These are phyloP conservation scores for Mortierella hygrophila DNA, from an alignment of 192 early-diverging fungal species.

Conservation along the genomic window DNA sequence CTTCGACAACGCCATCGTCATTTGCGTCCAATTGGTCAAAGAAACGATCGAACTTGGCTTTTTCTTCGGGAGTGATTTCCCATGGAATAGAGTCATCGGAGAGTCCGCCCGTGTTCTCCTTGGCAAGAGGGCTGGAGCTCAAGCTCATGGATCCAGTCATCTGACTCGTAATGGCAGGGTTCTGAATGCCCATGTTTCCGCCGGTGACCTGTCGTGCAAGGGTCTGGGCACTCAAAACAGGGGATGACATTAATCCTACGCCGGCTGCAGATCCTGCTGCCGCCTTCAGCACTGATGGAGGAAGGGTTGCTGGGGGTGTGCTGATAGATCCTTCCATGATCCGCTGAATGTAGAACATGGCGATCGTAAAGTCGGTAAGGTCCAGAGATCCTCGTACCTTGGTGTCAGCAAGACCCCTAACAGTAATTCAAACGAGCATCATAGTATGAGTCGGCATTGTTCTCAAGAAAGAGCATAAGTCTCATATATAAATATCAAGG, in stretches of 20 bases:
- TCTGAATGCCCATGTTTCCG: conserved; percentile 49
- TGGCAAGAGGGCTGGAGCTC: conserved; percentile 39
- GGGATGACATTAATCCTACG: not conserved
- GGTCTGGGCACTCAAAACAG: conserved; percentile 33
- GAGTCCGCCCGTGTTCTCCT: conserved; percentile 44
- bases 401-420: conserved; percentile 83
- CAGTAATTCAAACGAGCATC: not conserved
- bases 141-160: conserved; percentile 34
- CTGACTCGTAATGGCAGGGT: conserved; percentile 24
- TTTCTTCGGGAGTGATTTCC: conserved; percentile 83
- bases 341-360: conserved; percentile 90
- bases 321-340: conserved; percentile 79
- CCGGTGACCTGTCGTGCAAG: conserved; percentile 39
- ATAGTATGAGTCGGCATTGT: not conserved
- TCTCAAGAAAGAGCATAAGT: too few species aligned
- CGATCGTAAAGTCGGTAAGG: conserved; percentile 88
- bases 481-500: not conserved
- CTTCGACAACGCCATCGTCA: conserved; percentile 76
- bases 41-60: conserved; percentile 77
- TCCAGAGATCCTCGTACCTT: conserved; percentile 76
- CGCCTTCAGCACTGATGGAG: conserved; percentile 70
- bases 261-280: conserved; percentile 32
- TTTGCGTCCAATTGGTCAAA: conserved; percentile 82
- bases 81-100: conserved; percentile 59
- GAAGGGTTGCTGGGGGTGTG: conserved; percentile 78